These are phyloP conservation scores for Toxoplasma gondii DNA, from an alignment of 169 alveolate genomes.

Conservation along the genomic window DNA sequence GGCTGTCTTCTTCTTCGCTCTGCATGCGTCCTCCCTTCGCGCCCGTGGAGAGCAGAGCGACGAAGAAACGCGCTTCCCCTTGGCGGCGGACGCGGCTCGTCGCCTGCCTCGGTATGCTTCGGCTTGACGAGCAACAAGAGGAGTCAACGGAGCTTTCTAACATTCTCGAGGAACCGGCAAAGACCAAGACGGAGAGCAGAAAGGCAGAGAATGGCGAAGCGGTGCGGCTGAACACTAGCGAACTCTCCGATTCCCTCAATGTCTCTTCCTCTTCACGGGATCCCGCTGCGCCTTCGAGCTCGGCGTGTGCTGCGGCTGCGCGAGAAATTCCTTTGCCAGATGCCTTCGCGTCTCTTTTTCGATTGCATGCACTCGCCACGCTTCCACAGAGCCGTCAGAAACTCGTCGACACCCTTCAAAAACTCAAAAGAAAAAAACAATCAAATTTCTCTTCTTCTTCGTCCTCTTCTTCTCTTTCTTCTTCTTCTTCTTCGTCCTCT, in stretches of 20 bases:
- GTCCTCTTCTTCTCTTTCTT: not conserved
- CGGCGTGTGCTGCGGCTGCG: no score
- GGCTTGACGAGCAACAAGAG: no score
- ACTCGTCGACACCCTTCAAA: not conserved
- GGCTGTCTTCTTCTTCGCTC: not conserved
- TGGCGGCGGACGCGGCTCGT: not conserved
- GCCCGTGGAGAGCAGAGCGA: not conserved
- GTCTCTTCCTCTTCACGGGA: no score
- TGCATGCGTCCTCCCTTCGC: not conserved
- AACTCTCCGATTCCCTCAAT: no score
- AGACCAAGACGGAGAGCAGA: no score
- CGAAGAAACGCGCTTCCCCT: not conserved
- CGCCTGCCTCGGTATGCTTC: not conserved
- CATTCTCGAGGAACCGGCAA: no score
- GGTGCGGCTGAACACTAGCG: no score
- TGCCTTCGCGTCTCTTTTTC: not conserved
- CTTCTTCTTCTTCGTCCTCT: not conserved
- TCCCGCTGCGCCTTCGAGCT: no score
- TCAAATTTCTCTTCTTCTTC: not conserved
- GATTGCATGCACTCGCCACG: not conserved
- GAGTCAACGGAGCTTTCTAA: no score
- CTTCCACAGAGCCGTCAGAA: not conserved
- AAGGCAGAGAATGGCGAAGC: no score
- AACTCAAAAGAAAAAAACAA: not conserved
- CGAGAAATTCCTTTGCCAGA: not conserved